Percentiles rank a stretch among this genome's conserved stretches.
These are phyloP conservation scores for Leucogyrophana mollusca DNA, from an alignment of 768 basidiomycete genomes.

Conservation along the genomic window DNA sequence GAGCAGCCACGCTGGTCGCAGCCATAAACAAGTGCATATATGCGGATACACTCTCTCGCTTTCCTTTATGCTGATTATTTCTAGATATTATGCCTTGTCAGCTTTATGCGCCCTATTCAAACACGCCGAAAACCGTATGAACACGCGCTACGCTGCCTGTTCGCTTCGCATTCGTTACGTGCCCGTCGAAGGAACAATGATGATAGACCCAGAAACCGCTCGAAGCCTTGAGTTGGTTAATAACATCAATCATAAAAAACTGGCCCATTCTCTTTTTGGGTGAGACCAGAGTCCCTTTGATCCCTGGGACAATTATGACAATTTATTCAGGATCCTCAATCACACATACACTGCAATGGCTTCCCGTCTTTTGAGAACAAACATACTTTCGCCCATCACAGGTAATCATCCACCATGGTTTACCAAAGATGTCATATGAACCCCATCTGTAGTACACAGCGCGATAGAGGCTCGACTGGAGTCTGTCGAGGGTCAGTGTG, in stretches of 20 bases:
- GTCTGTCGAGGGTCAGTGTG: conserved; percentile 69
- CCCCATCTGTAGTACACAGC: conserved; percentile 42
- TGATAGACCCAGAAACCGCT: conserved; percentile 89
- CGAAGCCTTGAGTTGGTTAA: conserved; percentile 86
- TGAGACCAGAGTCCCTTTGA: conserved; percentile 26
- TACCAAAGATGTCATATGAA: background rate
- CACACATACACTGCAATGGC: conserved; percentile 92
- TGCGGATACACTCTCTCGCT: conserved; percentile 7
- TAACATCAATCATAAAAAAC: conserved; percentile 68
- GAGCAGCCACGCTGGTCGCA: conserved; percentile 76
- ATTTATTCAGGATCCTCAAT: conserved; percentile 57
- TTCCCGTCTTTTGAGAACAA: conserved; percentile 72
- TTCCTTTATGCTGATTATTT: conserved; percentile 7
- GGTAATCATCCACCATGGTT: conserved; percentile 36
- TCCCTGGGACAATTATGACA: background rate
- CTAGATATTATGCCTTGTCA: conserved; percentile 85
- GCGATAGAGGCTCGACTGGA: conserved; percentile 83
- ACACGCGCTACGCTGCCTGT: conserved; percentile 64
- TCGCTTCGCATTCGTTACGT: conserved; percentile 76
- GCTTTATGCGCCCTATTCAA: conserved; percentile 88
- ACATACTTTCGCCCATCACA: conserved; percentile 79
- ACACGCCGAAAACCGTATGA: conserved; percentile 67
- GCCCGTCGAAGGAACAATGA: conserved; percentile 88
- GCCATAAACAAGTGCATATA: conserved; percentile 74
- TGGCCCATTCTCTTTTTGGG: conserved; percentile 79